Base-by-base conservation (phyloP, 2,329 filamentous ascomycete species). In the Fusarium sp. region DNA sequence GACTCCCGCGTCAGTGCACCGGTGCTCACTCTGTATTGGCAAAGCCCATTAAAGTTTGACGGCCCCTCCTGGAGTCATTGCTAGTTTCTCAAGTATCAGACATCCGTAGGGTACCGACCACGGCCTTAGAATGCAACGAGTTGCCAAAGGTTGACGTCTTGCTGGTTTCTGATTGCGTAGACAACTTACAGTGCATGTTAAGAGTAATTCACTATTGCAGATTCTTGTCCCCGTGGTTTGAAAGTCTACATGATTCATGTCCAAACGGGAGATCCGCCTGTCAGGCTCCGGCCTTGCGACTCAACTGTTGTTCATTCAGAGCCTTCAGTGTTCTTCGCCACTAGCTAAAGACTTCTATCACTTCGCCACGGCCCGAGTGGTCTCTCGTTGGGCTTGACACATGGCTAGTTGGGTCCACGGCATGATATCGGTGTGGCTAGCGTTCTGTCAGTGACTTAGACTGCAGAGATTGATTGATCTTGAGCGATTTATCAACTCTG, bases 401-500 rank as follows among this genome's bases (percentile, higher is more conserved):
- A 55, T 35, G 29, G 39, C 43, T 26, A 31, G 20, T 20, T 39
- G 26, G 41, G 26, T 35, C 62, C 44, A 39, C 48, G 38, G 44
- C 38, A 52, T 24, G 23, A 54, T 39, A 28, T 35, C 48, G 54
- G 59, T 49, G 46, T 35, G n/a, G 16, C 33, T 57, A 50, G 61
- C 55, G 38, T 33, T 52, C 26, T 54, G 37, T 46, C 66, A 46
- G 31, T 47, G 20, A 43, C 23, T 33, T 35, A 26, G 33, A 44
- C 23, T 21, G 12, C 41, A 47, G 26, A 33, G 18, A 18, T n/a
- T 53, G 18, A 18, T n/a, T 53, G 18, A 41, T 41, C 28, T 46
- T 68, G 50, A 63, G 57, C 35, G 57, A 67, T 68, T 67, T 67
- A 50, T 16, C 28, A 20, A 23, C 35, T 33, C 16, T 12, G 12